Conservation (phyloP, 768 basidiomycete genomes). For the Nidularia sp. region DNA sequence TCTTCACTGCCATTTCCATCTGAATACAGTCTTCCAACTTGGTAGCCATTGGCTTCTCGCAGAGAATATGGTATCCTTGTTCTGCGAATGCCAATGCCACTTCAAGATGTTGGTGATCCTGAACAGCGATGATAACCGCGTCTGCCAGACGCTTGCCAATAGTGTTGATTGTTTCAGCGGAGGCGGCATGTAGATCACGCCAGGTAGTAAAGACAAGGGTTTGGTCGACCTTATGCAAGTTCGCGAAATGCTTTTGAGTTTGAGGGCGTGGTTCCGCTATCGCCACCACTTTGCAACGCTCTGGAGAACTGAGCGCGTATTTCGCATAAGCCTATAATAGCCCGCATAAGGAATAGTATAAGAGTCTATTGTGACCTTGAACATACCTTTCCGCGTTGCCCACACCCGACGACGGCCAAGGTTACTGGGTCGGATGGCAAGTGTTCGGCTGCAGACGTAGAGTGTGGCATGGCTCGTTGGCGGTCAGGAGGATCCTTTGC, state of each 20-base stretch:
- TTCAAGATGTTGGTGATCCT: constrained; percentile 75
- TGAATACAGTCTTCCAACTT: constrained; percentile 64
- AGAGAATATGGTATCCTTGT: constrained; percentile 85
- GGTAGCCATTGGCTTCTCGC: constrained; percentile 93
- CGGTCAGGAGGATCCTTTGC: constrained; percentile 12
- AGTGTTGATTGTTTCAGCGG: constrained; percentile 58
- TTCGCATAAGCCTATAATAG: constrained; percentile 50
- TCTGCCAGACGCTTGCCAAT: constrained; percentile 74
- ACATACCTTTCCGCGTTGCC: constrained; percentile 72
- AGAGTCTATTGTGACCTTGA: not conserved
- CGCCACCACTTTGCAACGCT: constrained; percentile 71
- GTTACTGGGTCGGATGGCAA: constrained; percentile 45
- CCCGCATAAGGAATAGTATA: too few species aligned
- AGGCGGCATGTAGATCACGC: constrained; percentile 66
- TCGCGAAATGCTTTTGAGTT: constrained; percentile 56
- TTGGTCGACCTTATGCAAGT: constrained; percentile 54
- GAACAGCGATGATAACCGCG: constrained; percentile 77
- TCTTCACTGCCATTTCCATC: constrained; percentile 70
- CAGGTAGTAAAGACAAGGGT: constrained; percentile 70
- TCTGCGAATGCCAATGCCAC: constrained; percentile 70
- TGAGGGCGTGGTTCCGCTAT: constrained; percentile 80
- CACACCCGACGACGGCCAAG: constrained; percentile 77
- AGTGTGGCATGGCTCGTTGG: constrained; percentile 1
- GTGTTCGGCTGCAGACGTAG: constrained; percentile 1
- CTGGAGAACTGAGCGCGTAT: constrained; percentile 59